A percentile compares a stretch with the other conserved stretches of the same genome.
Evolutionary conservation across 352 stramenopile genomes (phyloP).

Genomic region (Phytophthora pseudosyringae): DNA sequence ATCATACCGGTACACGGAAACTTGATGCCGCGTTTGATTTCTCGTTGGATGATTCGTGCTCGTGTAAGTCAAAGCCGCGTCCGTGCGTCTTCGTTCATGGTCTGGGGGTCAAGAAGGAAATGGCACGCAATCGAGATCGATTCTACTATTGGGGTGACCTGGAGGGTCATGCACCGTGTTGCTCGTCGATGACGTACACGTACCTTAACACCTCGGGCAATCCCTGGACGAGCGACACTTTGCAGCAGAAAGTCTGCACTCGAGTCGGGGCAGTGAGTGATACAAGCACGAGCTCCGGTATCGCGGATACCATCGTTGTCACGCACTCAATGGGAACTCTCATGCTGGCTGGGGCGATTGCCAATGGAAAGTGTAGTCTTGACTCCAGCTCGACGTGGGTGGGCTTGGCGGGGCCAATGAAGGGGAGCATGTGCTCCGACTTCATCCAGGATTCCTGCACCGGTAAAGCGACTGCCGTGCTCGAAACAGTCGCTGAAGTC

Average conservation of each 20-base stretch:
- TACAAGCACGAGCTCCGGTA: slow-evolving; percentile 16
- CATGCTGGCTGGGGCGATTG: slow-evolving; percentile 37
- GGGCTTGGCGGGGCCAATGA: slow-evolving; percentile 39
- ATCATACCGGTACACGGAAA: neutral
- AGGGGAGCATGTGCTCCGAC: slow-evolving; percentile 48
- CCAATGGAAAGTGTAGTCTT: slow-evolving; percentile 42
- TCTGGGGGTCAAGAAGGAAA: slow-evolving; percentile 24
- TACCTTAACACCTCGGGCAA: slow-evolving; percentile 39
- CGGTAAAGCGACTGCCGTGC: slow-evolving; percentile 19
- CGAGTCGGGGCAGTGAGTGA: slow-evolving; percentile 25
- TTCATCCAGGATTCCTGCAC: slow-evolving; percentile 40
- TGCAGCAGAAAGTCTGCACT: slow-evolving; percentile 43
- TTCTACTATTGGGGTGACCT: slow-evolving; percentile 42
- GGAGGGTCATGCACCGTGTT: slow-evolving; percentile 38
- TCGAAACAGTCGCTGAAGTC: slow-evolving; percentile 32
- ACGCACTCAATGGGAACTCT: slow-evolving; percentile 50
- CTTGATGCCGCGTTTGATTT: slow-evolving; percentile 22
- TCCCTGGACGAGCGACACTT: slow-evolving; percentile 31
- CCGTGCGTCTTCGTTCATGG: slow-evolving; percentile 49
- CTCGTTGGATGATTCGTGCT: slow-evolving; percentile 19
- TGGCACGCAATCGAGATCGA: slow-evolving; percentile 12
- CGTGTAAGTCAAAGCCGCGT: slow-evolving; percentile 25
- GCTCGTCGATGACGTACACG: slow-evolving; percentile 34
- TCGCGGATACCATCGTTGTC: slow-evolving; percentile 42
- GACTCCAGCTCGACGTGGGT: slow-evolving; percentile 41